phyloP scores from a whole-genome alignment of 768 basidiomycete genomes.

The Artomyces pyxidatus region DNA sequence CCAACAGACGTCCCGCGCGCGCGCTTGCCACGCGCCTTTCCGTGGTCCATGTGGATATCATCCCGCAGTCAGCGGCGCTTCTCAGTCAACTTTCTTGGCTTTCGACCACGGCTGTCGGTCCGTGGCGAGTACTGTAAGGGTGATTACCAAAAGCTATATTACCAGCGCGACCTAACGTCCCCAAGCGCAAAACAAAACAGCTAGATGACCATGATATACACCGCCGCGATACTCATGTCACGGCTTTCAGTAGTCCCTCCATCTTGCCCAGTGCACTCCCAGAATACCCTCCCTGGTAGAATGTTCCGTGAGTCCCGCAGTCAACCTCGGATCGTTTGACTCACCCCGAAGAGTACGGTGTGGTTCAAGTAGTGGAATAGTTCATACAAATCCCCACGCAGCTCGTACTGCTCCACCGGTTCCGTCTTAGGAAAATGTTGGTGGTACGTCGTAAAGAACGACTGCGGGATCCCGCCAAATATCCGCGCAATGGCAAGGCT shows the following conservation, averaged over 20 bases:
- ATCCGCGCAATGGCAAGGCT: conserved; percentile 75
- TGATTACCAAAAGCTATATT: no score
- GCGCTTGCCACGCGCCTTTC: no score
- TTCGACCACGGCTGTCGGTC: no score
- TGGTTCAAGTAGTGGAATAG: conserved; percentile 81
- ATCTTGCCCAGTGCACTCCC: conserved; percentile 43
- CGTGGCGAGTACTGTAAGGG: no score
- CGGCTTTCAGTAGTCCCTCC: conserved; percentile 30
- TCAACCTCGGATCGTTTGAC: conserved; percentile 20
- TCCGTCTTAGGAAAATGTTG: conserved; percentile 52
- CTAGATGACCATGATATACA: no score
- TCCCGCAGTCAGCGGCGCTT: no score
- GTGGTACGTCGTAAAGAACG: conserved; percentile 64
- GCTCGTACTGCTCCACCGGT: conserved; percentile 55
- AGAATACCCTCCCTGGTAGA: conserved; percentile 40
- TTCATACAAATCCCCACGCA: conserved; percentile 64
- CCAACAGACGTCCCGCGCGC: no score
- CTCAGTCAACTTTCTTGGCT: no score
- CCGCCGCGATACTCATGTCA: no score
- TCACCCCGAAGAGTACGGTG: conserved; percentile 68
- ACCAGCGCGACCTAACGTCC: no score
- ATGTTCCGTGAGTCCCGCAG: neutral
- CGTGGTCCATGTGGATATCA: no score
- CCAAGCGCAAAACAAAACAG: no score
- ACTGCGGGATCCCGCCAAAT: conserved; percentile 63